Conservation (phyloP, 1,139 yeast genomes). For the Kodamaea arcana region DNA sequence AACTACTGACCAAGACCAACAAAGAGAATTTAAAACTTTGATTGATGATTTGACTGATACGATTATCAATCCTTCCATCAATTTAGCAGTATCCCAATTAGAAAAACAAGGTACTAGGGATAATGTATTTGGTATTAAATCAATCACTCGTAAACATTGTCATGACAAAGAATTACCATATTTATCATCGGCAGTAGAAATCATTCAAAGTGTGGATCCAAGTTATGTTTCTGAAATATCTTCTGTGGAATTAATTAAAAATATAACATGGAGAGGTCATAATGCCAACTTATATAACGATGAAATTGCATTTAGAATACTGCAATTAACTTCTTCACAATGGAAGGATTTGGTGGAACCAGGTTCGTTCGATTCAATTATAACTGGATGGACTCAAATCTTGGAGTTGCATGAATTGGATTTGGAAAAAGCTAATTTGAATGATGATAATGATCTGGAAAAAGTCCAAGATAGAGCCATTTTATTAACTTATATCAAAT, state of each 20-base stretch:
- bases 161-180: slow-evolving; percentile 31
- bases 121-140: slow-evolving; percentile 18
- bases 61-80: slow-evolving; percentile 66
- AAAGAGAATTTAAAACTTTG: slow-evolving; percentile 34
- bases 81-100: slow-evolving; percentile 50
- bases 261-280: slow-evolving; percentile 69
- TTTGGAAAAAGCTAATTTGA: slow-evolving; percentile 21
- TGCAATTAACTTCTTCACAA: slow-evolving; percentile 38
- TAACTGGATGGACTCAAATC: slow-evolving; percentile 35
- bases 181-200: slow-evolving; percentile 32
- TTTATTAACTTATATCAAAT: slow-evolving; percentile 68
- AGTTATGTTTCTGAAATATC: slow-evolving; percentile 37
- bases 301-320: slow-evolving; percentile 62
- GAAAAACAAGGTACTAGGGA: slow-evolving; percentile 10
- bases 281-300: slow-evolving; percentile 67
- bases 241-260: slow-evolving; percentile 24
- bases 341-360: slow-evolving; percentile 20
- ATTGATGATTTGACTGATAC: slow-evolving; percentile 56
- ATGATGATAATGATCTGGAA: slow-evolving; percentile 40
- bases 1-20: slow-evolving; percentile 15
- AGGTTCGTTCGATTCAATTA: slow-evolving; percentile 29
- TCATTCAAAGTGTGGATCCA: slow-evolving; percentile 39
- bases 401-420: slow-evolving; percentile 27
- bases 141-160: slow-evolving; percentile 43
- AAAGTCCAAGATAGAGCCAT: slow-evolving; percentile 72